Evolutionary conservation across 2,329 filamentous ascomycete genomes (phyloP).

Genomic region (Calonectria pseudoturangicola): DNA sequence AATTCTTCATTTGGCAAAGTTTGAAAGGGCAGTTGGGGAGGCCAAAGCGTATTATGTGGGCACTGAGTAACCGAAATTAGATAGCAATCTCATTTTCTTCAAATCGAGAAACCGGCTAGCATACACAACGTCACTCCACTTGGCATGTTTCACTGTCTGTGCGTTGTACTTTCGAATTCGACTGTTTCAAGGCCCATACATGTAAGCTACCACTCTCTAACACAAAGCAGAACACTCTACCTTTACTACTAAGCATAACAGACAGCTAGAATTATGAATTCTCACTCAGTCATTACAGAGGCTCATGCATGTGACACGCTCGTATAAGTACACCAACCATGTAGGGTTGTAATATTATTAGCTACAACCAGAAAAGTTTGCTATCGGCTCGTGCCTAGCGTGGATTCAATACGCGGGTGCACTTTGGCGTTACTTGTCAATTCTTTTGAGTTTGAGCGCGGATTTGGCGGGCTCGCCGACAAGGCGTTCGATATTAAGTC

Average conservation of each 20-base stretch:
- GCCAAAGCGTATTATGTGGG: background rate
- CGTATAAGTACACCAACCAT: no score
- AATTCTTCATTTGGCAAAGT: background rate
- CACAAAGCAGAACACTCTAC: no score
- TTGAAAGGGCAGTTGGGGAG: background rate
- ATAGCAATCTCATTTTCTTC: background rate
- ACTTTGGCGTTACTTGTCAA: no score
- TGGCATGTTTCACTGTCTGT: background rate
- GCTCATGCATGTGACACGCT: no score
- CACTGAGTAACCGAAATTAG: background rate
- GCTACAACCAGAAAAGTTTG: background rate
- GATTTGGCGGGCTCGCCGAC: background rate
- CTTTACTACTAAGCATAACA: no score
- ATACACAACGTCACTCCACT: background rate
- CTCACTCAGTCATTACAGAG: no score
- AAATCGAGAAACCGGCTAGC: background rate
- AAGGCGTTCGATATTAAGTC: background rate
- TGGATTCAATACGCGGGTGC: background rate
- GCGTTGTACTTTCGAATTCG: no score
- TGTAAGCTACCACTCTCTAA: no score
- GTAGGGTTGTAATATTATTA: no score
- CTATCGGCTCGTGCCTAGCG: background rate
- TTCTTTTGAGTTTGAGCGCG: conserved; percentile 1
- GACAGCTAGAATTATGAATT: no score
- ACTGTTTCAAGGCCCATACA: no score